Conservation (phyloP, 2,329 filamentous ascomycete genomes). For the Emmonsia crescens region DNA sequence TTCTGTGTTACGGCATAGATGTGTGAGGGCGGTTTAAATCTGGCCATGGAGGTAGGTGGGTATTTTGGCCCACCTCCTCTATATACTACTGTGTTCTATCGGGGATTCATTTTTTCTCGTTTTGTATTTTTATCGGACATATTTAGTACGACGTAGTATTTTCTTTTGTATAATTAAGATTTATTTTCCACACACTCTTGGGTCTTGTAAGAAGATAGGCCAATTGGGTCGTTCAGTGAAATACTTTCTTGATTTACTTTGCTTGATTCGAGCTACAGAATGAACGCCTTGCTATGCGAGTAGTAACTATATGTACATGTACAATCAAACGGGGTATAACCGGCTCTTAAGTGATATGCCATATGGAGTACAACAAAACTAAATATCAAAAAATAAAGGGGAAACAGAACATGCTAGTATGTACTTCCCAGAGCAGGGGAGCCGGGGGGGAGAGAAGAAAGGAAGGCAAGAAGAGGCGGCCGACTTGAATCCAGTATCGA, state of each 20-base stretch:
- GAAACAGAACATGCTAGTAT: background rate
- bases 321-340: background rate
- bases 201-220: background rate
- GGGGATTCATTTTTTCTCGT: background rate
- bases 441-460: conserved; percentile 10
- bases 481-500: background rate
- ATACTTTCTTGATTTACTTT: background rate
- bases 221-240: background rate
- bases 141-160: background rate
- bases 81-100: background rate
- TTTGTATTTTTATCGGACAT: background rate
- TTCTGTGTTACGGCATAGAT: background rate
- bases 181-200: background rate
- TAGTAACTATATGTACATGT: background rate
- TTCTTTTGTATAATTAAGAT: background rate
- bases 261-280: background rate
- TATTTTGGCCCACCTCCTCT: background rate
- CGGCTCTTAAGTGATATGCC: background rate
- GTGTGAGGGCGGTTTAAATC: background rate
- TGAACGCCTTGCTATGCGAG: background rate
- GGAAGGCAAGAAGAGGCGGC: no score
- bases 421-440: background rate
- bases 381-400: background rate
- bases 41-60: background rate
- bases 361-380: background rate